Conservation (phyloP, 106 monocot species). For the Chionographis japonica region DNA sequence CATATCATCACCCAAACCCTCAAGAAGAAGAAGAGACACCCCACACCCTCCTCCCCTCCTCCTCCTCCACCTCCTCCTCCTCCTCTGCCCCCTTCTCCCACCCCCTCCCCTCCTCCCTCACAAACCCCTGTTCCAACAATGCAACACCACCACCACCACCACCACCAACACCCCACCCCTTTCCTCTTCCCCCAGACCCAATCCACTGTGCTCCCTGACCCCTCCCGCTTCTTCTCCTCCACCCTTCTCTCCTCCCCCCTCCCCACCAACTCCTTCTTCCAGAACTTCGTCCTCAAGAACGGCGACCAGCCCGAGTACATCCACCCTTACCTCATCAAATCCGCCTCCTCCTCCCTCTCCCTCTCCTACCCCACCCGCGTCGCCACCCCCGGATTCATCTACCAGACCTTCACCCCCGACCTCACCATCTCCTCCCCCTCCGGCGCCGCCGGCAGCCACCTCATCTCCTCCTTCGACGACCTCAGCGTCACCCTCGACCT, state of each 20-base stretch:
- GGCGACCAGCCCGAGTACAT: conserved; percentile 95
- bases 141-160: neutral
- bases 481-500: conserved; percentile 84
- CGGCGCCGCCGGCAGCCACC: conserved; percentile 9
- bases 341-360: conserved; percentile 42
- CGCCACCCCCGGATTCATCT: conserved; percentile 50
- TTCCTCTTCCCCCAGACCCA: conserved; percentile 59
- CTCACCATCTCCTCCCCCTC: conserved; percentile 55
- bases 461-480: conserved; percentile 72
- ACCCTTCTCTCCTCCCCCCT: conserved; percentile 65
- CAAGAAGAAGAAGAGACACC: conserved; percentile 18
- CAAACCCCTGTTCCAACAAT: no score
- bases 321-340: conserved; percentile 88
- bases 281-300: conserved; percentile 75
- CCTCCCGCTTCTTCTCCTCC: conserved; percentile 69
- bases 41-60: neutral
- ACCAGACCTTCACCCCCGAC: conserved; percentile 81
- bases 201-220: conserved; percentile 63
- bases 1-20: conserved; percentile 32
- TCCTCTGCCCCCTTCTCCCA: neutral
- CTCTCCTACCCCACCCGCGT: conserved; percentile 34
- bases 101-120: neutral
- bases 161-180: conserved; percentile 8
- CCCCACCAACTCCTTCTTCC: conserved; percentile 99
- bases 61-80: neutral